Conservation (phyloP, 768 basidiomycete species). For the Agaricus bisporus region DNA sequence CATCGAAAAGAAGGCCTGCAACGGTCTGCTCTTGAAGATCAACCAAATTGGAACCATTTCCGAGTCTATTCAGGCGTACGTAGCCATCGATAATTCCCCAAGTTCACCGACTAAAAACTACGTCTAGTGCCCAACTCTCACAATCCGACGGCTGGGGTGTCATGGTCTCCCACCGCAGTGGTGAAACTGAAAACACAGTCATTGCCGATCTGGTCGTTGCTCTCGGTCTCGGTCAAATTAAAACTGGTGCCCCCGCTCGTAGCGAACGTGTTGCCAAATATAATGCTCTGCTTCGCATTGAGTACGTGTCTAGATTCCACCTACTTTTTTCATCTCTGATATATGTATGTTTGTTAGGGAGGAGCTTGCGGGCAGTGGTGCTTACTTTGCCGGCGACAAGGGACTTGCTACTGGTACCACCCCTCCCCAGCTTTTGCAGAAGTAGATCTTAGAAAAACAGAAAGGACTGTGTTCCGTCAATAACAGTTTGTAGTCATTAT, state of each 20-base stretch:
- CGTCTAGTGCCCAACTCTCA: slow-evolving; percentile 78
- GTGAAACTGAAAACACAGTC: slow-evolving; percentile 96
- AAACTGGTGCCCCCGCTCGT: slow-evolving; percentile 96
- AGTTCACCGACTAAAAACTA: not conserved
- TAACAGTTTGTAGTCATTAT: too few relatives aligned
- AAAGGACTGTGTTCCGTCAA: not conserved
- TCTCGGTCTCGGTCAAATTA: slow-evolving; percentile 90
- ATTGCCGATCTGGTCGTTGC: slow-evolving; percentile 96
- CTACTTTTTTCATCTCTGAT: not conserved
- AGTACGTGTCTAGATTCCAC: slow-evolving; percentile 39
- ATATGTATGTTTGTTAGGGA: slow-evolving; percentile 11
- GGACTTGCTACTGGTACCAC: slow-evolving; percentile 74
- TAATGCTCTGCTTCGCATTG: slow-evolving; percentile 85
- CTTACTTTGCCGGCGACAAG: slow-evolving; percentile 68
- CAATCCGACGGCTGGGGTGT: slow-evolving; percentile 98
- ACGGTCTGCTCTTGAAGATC: slow-evolving; percentile 96
- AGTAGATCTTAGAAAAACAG: slow-evolving; percentile 29
- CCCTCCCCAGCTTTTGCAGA: slow-evolving; percentile 68
- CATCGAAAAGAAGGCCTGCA: slow-evolving; percentile 99
- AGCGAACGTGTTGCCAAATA: slow-evolving; percentile 97
- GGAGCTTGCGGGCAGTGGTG: slow-evolving; percentile 61
- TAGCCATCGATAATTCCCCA: slow-evolving; percentile 14
- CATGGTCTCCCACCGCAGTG: slow-evolving; percentile 99
- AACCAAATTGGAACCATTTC: slow-evolving; percentile 99
- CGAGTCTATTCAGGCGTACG: slow-evolving; percentile 97